These are phyloP conservation scores for Phytophthora nicotianae DNA, from an alignment of 352 stramenopile species.

Conservation along the genomic window DNA sequence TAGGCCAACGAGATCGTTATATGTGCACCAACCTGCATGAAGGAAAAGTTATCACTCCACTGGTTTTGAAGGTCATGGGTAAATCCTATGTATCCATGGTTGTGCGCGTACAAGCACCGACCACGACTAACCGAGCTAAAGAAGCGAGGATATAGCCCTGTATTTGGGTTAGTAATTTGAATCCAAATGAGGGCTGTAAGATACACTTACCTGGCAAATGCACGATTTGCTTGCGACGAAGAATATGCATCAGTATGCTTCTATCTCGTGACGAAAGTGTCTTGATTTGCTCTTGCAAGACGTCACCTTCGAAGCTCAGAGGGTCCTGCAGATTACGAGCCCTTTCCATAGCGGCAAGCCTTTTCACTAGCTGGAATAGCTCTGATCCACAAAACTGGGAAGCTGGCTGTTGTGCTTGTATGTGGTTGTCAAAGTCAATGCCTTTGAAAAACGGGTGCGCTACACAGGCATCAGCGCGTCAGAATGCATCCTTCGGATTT, in stretches of 20 bases:
- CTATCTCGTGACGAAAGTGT: conserved; percentile 37
- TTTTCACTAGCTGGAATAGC: conserved; percentile 53
- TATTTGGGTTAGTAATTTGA: conserved; percentile 15
- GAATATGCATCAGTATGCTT: conserved; percentile 76
- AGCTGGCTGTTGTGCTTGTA: conserved; percentile 39
- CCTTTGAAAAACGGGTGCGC: conserved; percentile 76
- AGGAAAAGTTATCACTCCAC: conserved; percentile 68
- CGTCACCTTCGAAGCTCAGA: conserved; percentile 39
- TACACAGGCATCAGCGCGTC: conserved; percentile 22
- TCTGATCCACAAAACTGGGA: conserved; percentile 47
- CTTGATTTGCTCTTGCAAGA: conserved; percentile 47
- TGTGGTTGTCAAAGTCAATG: conserved; percentile 73
- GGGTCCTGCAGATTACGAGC: conserved; percentile 18
- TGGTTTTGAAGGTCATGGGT: conserved; percentile 80
- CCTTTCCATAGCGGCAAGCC: conserved; percentile 50
- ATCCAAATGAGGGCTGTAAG: not conserved
- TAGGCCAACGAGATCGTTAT: not conserved
- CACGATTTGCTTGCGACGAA: conserved; percentile 75
- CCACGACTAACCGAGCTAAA: conserved; percentile 54
- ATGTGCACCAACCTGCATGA: conserved; percentile 57
- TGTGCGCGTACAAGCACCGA: conserved; percentile 61
- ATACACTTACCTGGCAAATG: conserved; percentile 54
- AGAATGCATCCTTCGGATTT: not conserved
- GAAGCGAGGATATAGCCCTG: conserved; percentile 78
- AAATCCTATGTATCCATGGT: conserved; percentile 63